A percentile compares a stretch with the other conserved stretches of the same genome.
Conservation (phyloP, 345 rosid species). For the Luvunga scandens region DNA sequence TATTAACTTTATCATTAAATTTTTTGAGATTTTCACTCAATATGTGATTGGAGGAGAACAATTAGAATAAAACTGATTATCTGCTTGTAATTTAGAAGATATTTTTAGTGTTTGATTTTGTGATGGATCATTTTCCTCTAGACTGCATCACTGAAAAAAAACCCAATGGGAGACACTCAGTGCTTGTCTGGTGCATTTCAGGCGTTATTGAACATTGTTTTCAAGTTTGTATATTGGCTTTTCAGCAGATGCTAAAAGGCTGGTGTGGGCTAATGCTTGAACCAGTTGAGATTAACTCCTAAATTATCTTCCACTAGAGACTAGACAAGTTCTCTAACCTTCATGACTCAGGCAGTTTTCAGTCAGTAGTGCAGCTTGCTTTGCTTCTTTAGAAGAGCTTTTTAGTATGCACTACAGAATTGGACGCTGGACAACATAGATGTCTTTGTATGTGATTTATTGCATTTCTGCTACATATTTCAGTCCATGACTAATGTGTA, state of each 20-base stretch:
- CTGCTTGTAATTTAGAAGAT: background rate
- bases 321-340: background rate
- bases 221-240: background rate
- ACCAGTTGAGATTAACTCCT: background rate
- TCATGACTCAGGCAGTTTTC: background rate
- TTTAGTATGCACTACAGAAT: background rate
- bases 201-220: background rate
- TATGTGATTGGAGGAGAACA: background rate
- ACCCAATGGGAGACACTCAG: background rate
- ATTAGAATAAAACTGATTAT: background rate
- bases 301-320: background rate
- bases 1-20: background rate
- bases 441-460: background rate
- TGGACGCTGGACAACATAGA: background rate
- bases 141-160: conserved; percentile 6
- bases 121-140: background rate
- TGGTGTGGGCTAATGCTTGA: background rate
- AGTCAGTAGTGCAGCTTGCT: background rate
- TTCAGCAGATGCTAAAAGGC: background rate
- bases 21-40: background rate
- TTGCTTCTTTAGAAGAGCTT: background rate
- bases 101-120: background rate
- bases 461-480: background rate
- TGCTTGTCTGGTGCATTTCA: background rate
- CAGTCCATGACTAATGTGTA: background rate